Conservation (phyloP, 1,284 basidiomycete species). For the Anthracocystis walkeri region DNA sequence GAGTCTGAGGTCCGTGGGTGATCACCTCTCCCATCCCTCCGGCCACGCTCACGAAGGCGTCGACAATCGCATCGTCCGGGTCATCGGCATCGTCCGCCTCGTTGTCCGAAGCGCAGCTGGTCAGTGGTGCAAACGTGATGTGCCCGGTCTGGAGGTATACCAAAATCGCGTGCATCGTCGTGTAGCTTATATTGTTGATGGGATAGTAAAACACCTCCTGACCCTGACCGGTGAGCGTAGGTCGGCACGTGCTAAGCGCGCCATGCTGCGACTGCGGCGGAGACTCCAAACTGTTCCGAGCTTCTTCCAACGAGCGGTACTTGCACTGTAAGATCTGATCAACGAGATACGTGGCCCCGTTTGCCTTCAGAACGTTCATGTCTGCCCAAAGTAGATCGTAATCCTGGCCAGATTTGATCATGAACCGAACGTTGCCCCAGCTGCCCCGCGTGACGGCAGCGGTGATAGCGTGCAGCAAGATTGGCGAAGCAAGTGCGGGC, state of each 20-base stretch:
- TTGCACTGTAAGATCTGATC: not conserved
- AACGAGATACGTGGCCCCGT: not conserved
- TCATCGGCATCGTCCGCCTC: not conserved
- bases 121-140: constrained; percentile 15
- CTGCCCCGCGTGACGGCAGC: constrained; percentile 1
- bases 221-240: not conserved
- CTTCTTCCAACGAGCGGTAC: not conserved
- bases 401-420: constrained; percentile 10
- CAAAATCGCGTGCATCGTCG: constrained; percentile 24
- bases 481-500: not conserved
- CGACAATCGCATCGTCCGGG: not conserved
- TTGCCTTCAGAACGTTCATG: not conserved
- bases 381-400: constrained; percentile 14
- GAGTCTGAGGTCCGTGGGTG: not conserved
- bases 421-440: constrained; percentile 40
- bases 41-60: not conserved
- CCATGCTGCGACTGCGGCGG: not conserved
- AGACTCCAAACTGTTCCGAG: not conserved
- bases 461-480: constrained; percentile 15
- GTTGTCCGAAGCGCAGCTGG: not conserved
- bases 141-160: constrained; percentile 29
- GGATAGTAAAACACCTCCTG: not conserved
- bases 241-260: not conserved
- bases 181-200: constrained; percentile 3
- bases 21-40: not conserved